Evolutionary conservation across 2,329 filamentous ascomycete genomes (phyloP).

Genomic region (Colletotrichum coccodes): DNA sequence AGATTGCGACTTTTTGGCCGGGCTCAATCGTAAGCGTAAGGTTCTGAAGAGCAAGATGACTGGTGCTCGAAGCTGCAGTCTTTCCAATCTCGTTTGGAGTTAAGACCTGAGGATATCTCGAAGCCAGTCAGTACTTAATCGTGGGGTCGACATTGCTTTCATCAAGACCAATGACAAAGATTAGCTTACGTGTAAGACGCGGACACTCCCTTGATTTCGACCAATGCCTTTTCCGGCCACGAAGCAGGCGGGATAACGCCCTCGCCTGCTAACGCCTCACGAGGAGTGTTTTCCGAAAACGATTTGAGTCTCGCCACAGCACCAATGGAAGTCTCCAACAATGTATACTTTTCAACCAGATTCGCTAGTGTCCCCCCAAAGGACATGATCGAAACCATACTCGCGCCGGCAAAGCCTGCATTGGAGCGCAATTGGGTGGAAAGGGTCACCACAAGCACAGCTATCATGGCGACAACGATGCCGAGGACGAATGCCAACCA

Average conservation of each 20-base stretch:
- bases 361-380: constrained; percentile 36
- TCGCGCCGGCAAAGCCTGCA: constrained; percentile 39
- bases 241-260: background rate
- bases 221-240: background rate
- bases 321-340: background rate
- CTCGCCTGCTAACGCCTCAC: background rate
- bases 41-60: background rate
- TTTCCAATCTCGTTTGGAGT: background rate
- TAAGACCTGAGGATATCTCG: background rate
- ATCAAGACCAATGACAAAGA: background rate
- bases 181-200: background rate
- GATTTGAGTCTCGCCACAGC: background rate
- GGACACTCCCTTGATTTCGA: background rate
- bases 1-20: background rate
- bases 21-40: background rate
- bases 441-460: constrained; percentile 57
- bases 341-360: background rate
- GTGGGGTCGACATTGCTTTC: rapidly evolving
- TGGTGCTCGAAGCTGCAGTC: too few relatives aligned
- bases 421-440: constrained; percentile 26
- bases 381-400: constrained; percentile 39
- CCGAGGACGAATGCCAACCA: constrained; percentile 65
- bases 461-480: constrained; percentile 59
- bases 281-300: background rate
- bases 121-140: background rate